Evolutionary conservation across 1,284 basidiomycete genomes (phyloP).

Genomic region (Chiua sp.): DNA sequence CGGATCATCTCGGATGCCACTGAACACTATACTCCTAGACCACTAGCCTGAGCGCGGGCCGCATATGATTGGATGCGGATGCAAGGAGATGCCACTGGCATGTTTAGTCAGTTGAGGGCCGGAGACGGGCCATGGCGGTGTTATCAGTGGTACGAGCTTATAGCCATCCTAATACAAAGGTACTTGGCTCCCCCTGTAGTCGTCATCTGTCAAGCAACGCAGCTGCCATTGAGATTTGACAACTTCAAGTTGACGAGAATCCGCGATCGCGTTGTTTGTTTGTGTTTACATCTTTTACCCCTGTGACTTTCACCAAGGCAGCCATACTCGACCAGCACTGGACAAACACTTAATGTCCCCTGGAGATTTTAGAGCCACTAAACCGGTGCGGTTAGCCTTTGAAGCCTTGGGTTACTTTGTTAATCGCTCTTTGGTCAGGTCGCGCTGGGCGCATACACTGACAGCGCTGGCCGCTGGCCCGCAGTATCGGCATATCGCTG

Average conservation of each 20-base stretch:
- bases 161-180: too few species aligned
- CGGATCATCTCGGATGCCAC: too few species aligned
- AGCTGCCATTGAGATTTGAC: too few species aligned
- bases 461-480: neutral
- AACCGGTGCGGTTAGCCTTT: conserved; percentile 12
- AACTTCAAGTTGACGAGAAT: conserved; percentile 38
- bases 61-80: too few species aligned
- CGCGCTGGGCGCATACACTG: neutral
- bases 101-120: too few species aligned
- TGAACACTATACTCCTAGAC: conserved; percentile 53
- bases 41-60: too few species aligned
- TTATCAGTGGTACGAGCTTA: too few species aligned
- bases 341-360: neutral
- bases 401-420: neutral
- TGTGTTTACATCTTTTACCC: conserved; percentile 7
- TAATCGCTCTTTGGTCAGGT: neutral
- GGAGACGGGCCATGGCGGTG: too few species aligned
- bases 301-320: conserved; percentile 2
- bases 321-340: conserved; percentile 12
- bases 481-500: neutral
- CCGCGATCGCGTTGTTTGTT: conserved; percentile 14
- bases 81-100: too few species aligned
- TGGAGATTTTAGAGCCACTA: neutral
- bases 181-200: too few species aligned
- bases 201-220: conserved; percentile 45